Evolutionary conservation across 2,329 filamentous ascomycete species (phyloP).

Genomic region (Cercospora sp.): DNA sequence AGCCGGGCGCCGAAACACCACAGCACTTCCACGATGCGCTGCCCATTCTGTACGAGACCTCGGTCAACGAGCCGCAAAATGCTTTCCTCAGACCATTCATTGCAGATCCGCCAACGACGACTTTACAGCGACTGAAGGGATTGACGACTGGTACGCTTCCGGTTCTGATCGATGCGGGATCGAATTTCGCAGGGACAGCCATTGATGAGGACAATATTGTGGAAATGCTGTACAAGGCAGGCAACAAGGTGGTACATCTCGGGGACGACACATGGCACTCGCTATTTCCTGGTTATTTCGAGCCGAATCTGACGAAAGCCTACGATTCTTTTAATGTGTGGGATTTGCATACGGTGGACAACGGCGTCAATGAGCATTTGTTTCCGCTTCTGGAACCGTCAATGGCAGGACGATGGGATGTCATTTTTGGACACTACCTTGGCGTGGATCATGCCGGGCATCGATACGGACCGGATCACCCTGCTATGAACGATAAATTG

Average conservation of each 20-base stretch:
- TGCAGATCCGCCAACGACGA: slow-evolving; percentile 92
- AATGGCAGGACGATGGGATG: slow-evolving; percentile 75
- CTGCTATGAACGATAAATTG: slow-evolving; percentile 87
- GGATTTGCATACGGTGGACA: slow-evolving; percentile 95
- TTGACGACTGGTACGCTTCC: slow-evolving; percentile 92
- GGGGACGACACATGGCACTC: slow-evolving; percentile 98
- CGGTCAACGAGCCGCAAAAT: slow-evolving; percentile 70
- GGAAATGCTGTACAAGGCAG: slow-evolving; percentile 62
- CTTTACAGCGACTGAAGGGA: slow-evolving; percentile 87
- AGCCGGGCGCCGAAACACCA: slow-evolving; percentile 49
- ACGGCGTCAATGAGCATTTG: slow-evolving; percentile 88
- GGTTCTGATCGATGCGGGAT: slow-evolving; percentile 90
- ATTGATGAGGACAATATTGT: slow-evolving; percentile 90
- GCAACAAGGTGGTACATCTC: slow-evolving; percentile 82
- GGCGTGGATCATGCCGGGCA: slow-evolving; percentile 97
- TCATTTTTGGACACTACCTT: slow-evolving; percentile 91
- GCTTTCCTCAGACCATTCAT: slow-evolving; percentile 94
- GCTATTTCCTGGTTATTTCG: slow-evolving; percentile 91
- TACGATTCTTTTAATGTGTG: slow-evolving; percentile 99
- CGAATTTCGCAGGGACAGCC: slow-evolving; percentile 90
- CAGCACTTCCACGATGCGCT: slow-evolving; percentile 84
- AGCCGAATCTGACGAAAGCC: slow-evolving; percentile 77
- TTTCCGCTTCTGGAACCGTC: slow-evolving; percentile 73
- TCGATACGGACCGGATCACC: slow-evolving; percentile 88
- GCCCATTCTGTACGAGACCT: slow-evolving; percentile 81